Conservation (phyloP, 106 monocot species). For the Apostasia shenzhenica region DNA sequence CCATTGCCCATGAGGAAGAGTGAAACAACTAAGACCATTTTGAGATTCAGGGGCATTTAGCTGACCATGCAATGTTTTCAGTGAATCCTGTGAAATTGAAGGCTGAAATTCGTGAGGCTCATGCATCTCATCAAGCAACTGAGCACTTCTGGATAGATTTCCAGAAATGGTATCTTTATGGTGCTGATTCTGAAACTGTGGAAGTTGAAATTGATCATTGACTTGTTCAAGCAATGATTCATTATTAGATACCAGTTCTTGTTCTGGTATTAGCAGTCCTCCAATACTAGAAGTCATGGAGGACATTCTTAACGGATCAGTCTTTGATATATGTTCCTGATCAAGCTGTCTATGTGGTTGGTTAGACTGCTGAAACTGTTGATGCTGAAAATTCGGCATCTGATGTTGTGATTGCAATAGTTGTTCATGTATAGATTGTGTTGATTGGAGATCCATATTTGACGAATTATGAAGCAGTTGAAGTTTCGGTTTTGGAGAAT, state of each 20-base stretch:
- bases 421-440: constrained; percentile 34
- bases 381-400: constrained; percentile 40
- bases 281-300: constrained; percentile 28
- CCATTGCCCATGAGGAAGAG: constrained; percentile 40
- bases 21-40: constrained; percentile 34
- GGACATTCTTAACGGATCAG: constrained; percentile 23
- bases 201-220: constrained; percentile 37
- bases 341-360: constrained; percentile 33
- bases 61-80: constrained; percentile 18
- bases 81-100: constrained; percentile 23
- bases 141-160: constrained; percentile 25
- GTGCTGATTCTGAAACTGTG: constrained; percentile 41
- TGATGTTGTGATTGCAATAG: constrained; percentile 41
- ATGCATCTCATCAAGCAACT: constrained; percentile 13
- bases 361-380: constrained; percentile 44
- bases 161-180: constrained; percentile 25
- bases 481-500: constrained; percentile 28
- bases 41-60: constrained; percentile 33
- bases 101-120: constrained; percentile 34
- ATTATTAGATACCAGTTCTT: constrained; percentile 28
- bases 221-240: constrained; percentile 34
- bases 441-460: constrained; percentile 57
- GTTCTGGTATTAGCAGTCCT: constrained; percentile 33
- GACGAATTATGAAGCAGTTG: constrained; percentile 51
- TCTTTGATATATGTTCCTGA: constrained; percentile 32